These are phyloP conservation scores for Hypoxylon sp. DNA, from an alignment of 2,329 filamentous ascomycete genomes.

Conservation along the genomic window DNA sequence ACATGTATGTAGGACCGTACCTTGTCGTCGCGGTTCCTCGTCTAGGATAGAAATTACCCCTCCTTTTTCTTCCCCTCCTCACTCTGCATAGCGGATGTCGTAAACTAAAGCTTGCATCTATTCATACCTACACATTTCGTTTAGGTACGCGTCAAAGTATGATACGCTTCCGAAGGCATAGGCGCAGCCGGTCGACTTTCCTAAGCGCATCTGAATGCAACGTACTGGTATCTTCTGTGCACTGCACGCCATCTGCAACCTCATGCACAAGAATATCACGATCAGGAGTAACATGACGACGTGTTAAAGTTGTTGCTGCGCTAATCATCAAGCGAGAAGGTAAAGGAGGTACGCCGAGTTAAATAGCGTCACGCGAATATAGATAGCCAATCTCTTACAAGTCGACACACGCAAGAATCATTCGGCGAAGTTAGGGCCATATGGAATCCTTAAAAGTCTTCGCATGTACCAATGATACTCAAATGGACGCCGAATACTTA, in stretches of 20 bases:
- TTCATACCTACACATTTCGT: neutral
- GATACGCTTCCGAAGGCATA: conserved; percentile 6
- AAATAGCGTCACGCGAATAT: neutral
- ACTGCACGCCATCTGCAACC: conserved; percentile 14
- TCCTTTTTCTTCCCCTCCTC: conserved; percentile 28
- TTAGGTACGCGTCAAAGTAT: conserved; percentile 8
- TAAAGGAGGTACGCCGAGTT: neutral
- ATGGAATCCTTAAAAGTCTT: neutral
- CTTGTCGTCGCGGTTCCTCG: conserved; percentile 22
- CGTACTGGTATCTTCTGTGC: conserved; percentile 22
- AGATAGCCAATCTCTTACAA: neutral
- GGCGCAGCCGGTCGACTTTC: conserved; percentile 4
- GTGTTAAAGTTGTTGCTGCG: conserved; percentile 1
- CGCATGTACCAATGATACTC: neutral
- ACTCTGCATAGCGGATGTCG: neutral
- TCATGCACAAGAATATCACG: conserved; percentile 10
- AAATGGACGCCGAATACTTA: too few species aligned
- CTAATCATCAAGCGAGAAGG: neutral
- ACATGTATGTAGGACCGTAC: conserved; percentile 15
- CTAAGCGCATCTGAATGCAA: conserved; percentile 15
- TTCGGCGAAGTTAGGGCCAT: neutral
- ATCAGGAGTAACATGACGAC: neutral
- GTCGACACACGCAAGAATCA: neutral
- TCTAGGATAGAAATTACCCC: conserved; percentile 31
- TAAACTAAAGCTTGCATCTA: conserved; percentile 17